A percentile compares a stretch with the other conserved stretches of the same genome.
These are phyloP conservation scores for Tolypocladium sp. DNA, from an alignment of 2,329 filamentous ascomycete genomes.

Conservation along the genomic window DNA sequence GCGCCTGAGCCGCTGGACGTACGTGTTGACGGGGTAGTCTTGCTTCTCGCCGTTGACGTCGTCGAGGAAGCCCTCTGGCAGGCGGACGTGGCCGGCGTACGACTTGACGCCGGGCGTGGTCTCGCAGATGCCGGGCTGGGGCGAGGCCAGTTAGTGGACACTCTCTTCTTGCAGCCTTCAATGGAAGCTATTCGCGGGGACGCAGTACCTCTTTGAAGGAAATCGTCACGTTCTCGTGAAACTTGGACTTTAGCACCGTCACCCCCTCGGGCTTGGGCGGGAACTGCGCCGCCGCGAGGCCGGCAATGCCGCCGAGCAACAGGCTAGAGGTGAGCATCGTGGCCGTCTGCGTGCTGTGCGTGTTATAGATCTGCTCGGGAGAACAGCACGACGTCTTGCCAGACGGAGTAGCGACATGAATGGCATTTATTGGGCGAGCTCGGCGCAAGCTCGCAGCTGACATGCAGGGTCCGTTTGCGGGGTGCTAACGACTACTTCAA, in stretches of 20 bases:
- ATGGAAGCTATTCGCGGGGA: not conserved
- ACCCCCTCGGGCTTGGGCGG: slow-evolving; percentile 21
- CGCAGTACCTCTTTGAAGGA: slow-evolving; percentile 44
- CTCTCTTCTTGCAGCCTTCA: not conserved
- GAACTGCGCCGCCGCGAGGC: slow-evolving; percentile 17
- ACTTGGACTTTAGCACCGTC: slow-evolving; percentile 45
- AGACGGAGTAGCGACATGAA: not conserved
- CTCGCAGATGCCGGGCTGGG: slow-evolving; percentile 51
- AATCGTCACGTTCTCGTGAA: slow-evolving; percentile 51
- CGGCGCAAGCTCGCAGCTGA: not conserved
- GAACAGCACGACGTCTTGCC: not conserved
- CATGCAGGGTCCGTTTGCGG: not conserved
- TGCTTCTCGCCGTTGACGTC: slow-evolving; percentile 33
- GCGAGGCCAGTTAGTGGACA: too few relatives aligned
- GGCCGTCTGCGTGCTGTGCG: not conserved
- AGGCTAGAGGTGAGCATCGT: slow-evolving; percentile 3
- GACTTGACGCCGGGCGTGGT: slow-evolving; percentile 50
- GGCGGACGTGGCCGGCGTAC: slow-evolving; percentile 54
- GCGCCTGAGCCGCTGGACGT: not conserved
- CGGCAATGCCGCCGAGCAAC: slow-evolving; percentile 10
- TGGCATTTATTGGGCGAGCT: not conserved
- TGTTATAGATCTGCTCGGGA: not conserved
- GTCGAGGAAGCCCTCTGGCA: slow-evolving; percentile 33
- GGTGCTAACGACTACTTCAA: not conserved
- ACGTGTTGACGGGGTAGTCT: slow-evolving; percentile 39